Conservation (phyloP, 2,329 filamentous ascomycete genomes). For the Trichoderma arundinaceum region DNA sequence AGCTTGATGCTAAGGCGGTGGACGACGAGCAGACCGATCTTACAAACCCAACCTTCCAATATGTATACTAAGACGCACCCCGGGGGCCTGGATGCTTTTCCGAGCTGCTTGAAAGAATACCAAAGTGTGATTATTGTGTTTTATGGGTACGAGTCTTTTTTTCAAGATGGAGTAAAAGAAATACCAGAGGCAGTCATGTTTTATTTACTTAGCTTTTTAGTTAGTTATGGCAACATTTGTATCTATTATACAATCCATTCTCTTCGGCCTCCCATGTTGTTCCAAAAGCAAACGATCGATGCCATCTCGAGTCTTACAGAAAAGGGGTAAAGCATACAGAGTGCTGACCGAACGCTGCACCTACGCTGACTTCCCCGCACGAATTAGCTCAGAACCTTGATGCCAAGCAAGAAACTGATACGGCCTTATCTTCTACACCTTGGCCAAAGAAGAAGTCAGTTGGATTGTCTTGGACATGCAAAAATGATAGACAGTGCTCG, state of each 20-base stretch:
- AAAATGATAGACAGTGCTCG: background rate
- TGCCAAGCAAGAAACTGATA: background rate
- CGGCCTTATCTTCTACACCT: background rate
- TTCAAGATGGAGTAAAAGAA: constrained; percentile 3
- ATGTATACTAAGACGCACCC: constrained; percentile 33
- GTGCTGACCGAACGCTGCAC: background rate
- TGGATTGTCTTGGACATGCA: too few relatives aligned
- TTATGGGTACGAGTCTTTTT: background rate
- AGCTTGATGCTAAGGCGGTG: constrained; percentile 35
- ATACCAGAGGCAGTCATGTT: constrained; percentile 7
- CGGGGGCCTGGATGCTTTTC: constrained; percentile 9
- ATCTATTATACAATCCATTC: constrained; percentile 13
- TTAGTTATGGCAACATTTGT: constrained; percentile 12
- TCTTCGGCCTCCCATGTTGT: background rate
- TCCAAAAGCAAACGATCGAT: background rate
- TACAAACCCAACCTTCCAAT: constrained; percentile 38
- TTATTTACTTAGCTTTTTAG: constrained; percentile 6
- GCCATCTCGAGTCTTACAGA: background rate
- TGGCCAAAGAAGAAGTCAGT: background rate
- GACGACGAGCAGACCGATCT: constrained; percentile 45
- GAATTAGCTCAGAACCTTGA: background rate
- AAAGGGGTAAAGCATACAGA: background rate
- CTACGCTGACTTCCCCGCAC: background rate
- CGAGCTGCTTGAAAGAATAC: background rate
- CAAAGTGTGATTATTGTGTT: background rate